Percentiles rank a stretch among this genome's conserved stretches.
phyloP scores from a whole-genome alignment of 73 alveolate species.

The Durusdinium trenchii region DNA sequence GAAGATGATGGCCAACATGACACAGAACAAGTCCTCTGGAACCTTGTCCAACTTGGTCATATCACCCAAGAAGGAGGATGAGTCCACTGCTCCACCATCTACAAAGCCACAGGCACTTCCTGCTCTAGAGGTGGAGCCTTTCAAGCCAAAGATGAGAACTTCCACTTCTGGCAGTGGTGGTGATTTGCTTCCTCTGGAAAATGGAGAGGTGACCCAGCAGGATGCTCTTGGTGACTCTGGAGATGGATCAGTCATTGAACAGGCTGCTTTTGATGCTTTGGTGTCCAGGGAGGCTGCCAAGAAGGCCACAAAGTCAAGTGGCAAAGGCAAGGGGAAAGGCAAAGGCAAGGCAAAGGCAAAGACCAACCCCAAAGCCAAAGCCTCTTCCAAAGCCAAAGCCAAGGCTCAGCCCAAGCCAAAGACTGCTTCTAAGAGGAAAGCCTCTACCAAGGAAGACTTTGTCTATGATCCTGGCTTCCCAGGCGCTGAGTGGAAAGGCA shows the following conservation, averaged over 20 bases:
- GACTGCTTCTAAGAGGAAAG: not conserved
- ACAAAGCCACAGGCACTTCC: too few relatives aligned
- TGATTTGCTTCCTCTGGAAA: too few relatives aligned
- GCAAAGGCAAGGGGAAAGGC: not conserved
- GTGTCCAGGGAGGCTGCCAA: not conserved
- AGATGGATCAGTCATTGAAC: not conserved
- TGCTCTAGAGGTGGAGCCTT: too few relatives aligned
- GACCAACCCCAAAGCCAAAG: not conserved
- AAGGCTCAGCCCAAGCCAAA: not conserved
- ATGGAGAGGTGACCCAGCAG: too few relatives aligned
- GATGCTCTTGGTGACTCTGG: too few relatives aligned
- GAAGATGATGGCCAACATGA: too few relatives aligned
- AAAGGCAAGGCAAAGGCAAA: not conserved
- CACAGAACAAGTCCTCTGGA: too few relatives aligned
- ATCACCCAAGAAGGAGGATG: too few relatives aligned
- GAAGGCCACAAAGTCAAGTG: not conserved
- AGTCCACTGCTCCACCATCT: too few relatives aligned
- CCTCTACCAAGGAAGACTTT: not conserved
- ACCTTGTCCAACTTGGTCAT: too few relatives aligned
- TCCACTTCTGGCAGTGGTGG: too few relatives aligned
- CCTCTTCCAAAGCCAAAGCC: not conserved
- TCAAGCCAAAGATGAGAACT: too few relatives aligned
- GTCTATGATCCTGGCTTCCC: not conserved
- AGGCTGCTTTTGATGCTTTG: not conserved
- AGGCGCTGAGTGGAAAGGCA: not conserved